These are phyloP conservation scores for Globisporangium abappressorium DNA, from an alignment of 352 stramenopile genomes.

Conservation along the genomic window DNA sequence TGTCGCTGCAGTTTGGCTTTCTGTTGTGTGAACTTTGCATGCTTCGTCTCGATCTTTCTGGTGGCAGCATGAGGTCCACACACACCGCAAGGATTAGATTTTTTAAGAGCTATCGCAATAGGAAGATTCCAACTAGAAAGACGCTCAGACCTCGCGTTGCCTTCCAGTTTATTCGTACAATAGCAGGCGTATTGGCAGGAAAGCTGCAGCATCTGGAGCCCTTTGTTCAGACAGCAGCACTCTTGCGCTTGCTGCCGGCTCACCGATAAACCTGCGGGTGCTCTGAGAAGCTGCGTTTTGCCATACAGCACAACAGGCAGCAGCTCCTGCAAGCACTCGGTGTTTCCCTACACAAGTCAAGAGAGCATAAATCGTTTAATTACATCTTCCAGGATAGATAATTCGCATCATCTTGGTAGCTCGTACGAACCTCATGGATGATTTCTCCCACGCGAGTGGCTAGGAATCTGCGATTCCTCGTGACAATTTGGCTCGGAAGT, in stretches of 20 bases:
- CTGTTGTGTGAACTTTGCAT: constrained; percentile 4
- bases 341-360: constrained; percentile 20
- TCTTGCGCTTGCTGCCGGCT: neutral
- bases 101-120: neutral
- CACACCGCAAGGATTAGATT: neutral
- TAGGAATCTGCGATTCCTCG: constrained; percentile 11
- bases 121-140: neutral
- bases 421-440: constrained; percentile 12
- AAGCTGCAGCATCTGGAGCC: constrained; percentile 47
- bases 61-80: neutral
- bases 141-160: constrained; percentile 26
- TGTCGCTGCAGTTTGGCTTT: constrained; percentile 13
- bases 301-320: constrained; percentile 38
- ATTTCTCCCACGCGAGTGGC: constrained; percentile 17
- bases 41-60: constrained; percentile 14
- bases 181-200: constrained; percentile 63
- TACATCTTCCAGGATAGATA: no score
- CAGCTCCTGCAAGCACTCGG: constrained; percentile 28
- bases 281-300: neutral
- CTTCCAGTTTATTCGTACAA: constrained; percentile 34
- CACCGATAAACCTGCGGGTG: neutral
- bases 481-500: constrained; percentile 10
- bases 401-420: no score
- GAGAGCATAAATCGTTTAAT: no score
- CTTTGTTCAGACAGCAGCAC: constrained; percentile 19